Evolutionary conservation across 108 stramenopile species (phyloP).

Genomic region (Cylindrotheca closterium): DNA sequence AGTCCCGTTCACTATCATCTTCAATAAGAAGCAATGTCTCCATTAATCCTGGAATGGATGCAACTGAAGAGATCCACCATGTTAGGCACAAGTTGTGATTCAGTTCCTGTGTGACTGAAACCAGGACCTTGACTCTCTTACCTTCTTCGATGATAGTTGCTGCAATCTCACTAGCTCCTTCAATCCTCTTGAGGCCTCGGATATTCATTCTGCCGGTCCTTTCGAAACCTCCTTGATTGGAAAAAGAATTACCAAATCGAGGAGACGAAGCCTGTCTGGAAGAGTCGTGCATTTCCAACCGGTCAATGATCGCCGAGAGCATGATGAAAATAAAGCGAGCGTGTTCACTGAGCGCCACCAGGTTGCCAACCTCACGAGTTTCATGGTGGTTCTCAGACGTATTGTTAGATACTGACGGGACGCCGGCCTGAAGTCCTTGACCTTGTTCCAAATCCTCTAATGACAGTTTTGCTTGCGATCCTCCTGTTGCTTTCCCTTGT

Average conservation of each 20-base stretch:
- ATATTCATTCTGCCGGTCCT: too few relatives aligned
- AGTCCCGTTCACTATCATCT: conserved; percentile 39
- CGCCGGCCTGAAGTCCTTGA: too few relatives aligned
- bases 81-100: too few relatives aligned
- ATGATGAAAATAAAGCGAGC: conserved; percentile 30
- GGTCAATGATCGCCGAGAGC: conserved; percentile 41
- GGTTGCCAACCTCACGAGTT: too few relatives aligned
- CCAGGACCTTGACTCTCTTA: conserved; percentile 21
- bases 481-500: too few relatives aligned
- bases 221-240: too few relatives aligned
- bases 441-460: conserved; percentile 9
- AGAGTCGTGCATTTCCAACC: conserved; percentile 18
- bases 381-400: too few relatives aligned
- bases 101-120: conserved; percentile 13
- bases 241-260: background rate
- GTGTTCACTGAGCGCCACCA: conserved; percentile 20
- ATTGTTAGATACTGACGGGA: too few relatives aligned
- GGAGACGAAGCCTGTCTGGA: background rate
- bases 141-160: too few relatives aligned
- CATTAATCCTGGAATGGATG: conserved; percentile 46
- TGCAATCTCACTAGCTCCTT: too few relatives aligned
- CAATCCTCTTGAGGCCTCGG: background rate
- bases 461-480: too few relatives aligned
- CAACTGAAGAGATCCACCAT: conserved; percentile 14
- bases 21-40: conserved; percentile 45